A percentile compares a stretch with the other conserved stretches of the same genome.
Conservation (phyloP, 2,329 filamentous ascomycete genomes). For the Botrytis cinerea region DNA sequence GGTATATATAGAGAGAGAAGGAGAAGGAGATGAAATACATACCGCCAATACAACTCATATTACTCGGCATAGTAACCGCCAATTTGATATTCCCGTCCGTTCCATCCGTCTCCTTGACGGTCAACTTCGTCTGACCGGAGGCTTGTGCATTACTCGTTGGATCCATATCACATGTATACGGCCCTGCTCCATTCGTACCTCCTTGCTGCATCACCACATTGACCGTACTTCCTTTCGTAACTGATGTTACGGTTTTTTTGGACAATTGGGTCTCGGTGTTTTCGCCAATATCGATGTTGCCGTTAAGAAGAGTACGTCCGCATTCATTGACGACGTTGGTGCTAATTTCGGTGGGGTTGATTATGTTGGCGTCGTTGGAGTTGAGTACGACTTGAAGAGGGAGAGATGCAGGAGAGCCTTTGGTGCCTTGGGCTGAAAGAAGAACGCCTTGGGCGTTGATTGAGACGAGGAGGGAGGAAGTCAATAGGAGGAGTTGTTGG, state of each 20-base stretch:
- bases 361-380: constrained; percentile 60
- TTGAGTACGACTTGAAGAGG: constrained; percentile 58
- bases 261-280: constrained; percentile 55
- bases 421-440: constrained; percentile 14
- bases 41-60: constrained; percentile 16
- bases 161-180: constrained; percentile 57
- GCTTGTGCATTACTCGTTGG: constrained; percentile 42
- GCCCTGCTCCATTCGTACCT: constrained; percentile 57
- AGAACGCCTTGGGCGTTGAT: constrained; percentile 10
- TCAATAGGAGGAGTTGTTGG: constrained; percentile 1
- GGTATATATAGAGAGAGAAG: neutral
- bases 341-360: constrained; percentile 57
- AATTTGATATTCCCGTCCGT: neutral
- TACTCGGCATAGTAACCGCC: constrained; percentile 5
- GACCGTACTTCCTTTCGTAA: constrained; percentile 49
- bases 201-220: constrained; percentile 56
- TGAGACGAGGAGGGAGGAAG: neutral
- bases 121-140: constrained; percentile 3
- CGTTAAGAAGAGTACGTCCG: constrained; percentile 60
- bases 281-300: constrained; percentile 62
- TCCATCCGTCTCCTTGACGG: neutral
- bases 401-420: constrained; percentile 10
- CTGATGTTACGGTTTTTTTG: constrained; percentile 51
- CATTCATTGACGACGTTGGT: constrained; percentile 59
- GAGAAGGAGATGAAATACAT: neutral